Evolutionary conservation across 2,329 filamentous ascomycete genomes (phyloP), one percentile per base, ranked within the genome.

Genomic region (Chaetomiaceae sp.): DNA sequence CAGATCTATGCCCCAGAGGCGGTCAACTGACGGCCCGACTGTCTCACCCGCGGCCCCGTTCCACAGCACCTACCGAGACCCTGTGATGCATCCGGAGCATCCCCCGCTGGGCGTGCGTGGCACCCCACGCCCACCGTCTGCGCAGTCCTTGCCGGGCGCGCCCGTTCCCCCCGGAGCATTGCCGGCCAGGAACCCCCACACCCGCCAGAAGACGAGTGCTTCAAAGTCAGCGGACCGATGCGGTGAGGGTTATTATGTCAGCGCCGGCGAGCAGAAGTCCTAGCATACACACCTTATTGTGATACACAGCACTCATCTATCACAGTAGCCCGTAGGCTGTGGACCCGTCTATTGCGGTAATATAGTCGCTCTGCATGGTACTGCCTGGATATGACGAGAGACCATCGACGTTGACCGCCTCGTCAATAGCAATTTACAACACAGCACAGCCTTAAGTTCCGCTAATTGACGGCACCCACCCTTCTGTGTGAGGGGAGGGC

Each of bases 11-110:
- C 42, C 38, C 38, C 38, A 24, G 17, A 8, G 10, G 26, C 46
- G 41, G 46, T 48, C 46, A 48, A 38, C 46, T 48, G 41, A 45
- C 33, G 36, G 41, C 5, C 29, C 17, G 19, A 15, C 34, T 20
- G 46, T 50, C 42, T 38, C 41, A 41, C 42, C 18, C 33, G 38
- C 30, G 22, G 35, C 41, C 37, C 32, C 14, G 32, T 27, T n/a
- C n/a, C n/a, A n/a, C n/a, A n/a, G n/a, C n/a, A n/a, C n/a, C n/a
- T 48, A 8, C 32, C 26, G 37, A 34, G 37, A 8, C 41, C 46
- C n/a, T 37, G 48, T 44, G 45, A 45, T 18, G 30, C 36, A n/a
- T 38, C 22, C 38, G 35, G 36, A 42, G 26, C 22, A n/a, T n/a
- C n/a, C n/a, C 19, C 38, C 38, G 33, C 20, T 10, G 30, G 30